phyloP scores from a whole-genome alignment of 2,329 filamentous ascomycete species.

The Talaromyces albobiverticillius region DNA sequence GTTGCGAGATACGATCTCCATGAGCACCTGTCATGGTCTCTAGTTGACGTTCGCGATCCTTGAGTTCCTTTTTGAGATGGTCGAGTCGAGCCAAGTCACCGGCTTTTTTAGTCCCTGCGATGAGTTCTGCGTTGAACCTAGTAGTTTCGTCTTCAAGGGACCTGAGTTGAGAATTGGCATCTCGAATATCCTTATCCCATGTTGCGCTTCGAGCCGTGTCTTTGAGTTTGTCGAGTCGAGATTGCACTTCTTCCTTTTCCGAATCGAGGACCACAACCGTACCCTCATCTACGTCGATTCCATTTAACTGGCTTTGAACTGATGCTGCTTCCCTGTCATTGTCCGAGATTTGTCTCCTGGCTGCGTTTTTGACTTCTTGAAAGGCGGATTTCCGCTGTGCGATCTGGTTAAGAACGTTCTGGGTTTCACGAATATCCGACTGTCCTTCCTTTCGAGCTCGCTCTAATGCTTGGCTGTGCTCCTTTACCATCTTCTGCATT shows the following conservation, averaged over 20 bases:
- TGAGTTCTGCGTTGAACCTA: conserved; percentile 72
- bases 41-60: conserved; percentile 69
- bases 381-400: conserved; percentile 70
- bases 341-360: conserved; percentile 67
- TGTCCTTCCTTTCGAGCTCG: conserved; percentile 69
- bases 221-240: conserved; percentile 60
- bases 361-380: conserved; percentile 69
- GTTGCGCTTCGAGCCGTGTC: conserved; percentile 61
- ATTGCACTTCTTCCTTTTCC: conserved; percentile 67
- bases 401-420: conserved; percentile 67
- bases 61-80: conserved; percentile 74
- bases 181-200: conserved; percentile 69
- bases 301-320: conserved; percentile 66
- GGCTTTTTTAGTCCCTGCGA: conserved; percentile 76
- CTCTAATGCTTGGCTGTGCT: conserved; percentile 78
- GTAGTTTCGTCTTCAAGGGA: conserved; percentile 70
- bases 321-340: conserved; percentile 69
- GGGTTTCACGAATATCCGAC: conserved; percentile 71
- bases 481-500: conserved; percentile 69
- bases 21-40: conserved; percentile 76
- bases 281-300: conserved; percentile 83
- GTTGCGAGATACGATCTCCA: conserved; percentile 63
- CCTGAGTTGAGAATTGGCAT: conserved; percentile 63
- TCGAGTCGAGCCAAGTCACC: conserved; percentile 82
- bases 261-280: conserved; percentile 73